These are phyloP conservation scores for Escallonia herrerae DNA, from an alignment of 129 eudicot species.

Conservation along the genomic window DNA sequence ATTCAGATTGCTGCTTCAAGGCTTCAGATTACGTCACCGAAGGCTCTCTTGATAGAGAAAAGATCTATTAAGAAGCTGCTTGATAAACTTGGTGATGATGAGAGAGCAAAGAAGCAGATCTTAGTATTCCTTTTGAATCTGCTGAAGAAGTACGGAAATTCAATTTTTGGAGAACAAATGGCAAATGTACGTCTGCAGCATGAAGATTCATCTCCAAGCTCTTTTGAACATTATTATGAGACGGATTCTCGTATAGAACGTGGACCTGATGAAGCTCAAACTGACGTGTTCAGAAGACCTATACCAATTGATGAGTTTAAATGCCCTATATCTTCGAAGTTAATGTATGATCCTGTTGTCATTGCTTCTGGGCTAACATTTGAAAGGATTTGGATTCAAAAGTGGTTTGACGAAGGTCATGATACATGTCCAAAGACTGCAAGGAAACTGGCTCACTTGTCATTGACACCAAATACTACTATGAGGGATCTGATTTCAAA, in stretches of 20 bases:
- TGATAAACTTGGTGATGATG: slow-evolving; percentile 25
- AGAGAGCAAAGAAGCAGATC: slow-evolving; percentile 39
- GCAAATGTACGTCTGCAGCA: slow-evolving; percentile 18
- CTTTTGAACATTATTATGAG: slow-evolving; percentile 10
- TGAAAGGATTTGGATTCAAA: slow-evolving; percentile 79
- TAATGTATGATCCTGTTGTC: slow-evolving; percentile 83
- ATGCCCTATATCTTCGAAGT: slow-evolving; percentile 58
- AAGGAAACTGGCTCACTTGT: slow-evolving; percentile 29
- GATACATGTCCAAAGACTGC: slow-evolving; percentile 67
- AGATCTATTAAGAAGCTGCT: slow-evolving; percentile 57
- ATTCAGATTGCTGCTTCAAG: slow-evolving; percentile 39
- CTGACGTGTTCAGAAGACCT: slow-evolving; percentile 12
- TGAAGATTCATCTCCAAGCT: slow-evolving; percentile 18
- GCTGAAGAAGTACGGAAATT: slow-evolving; percentile 40
- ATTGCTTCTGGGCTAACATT: slow-evolving; percentile 73
- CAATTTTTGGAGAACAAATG: slow-evolving; percentile 21
- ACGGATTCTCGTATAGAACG: slow-evolving; percentile 9
- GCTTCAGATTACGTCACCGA: slow-evolving; percentile 56
- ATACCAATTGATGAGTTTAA: slow-evolving; percentile 56
- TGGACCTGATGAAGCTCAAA: slow-evolving; percentile 21
- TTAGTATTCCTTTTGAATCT: slow-evolving; percentile 36
- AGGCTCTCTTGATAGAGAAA: slow-evolving; percentile 51
- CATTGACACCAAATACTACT: slow-evolving; percentile 44
- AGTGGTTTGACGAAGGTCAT: slow-evolving; percentile 88
- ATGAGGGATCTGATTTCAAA: slow-evolving; percentile 49